These are phyloP conservation scores for Citeromyces hawaiiensis DNA, from an alignment of 1,139 yeast genomes.

Conservation along the genomic window DNA sequence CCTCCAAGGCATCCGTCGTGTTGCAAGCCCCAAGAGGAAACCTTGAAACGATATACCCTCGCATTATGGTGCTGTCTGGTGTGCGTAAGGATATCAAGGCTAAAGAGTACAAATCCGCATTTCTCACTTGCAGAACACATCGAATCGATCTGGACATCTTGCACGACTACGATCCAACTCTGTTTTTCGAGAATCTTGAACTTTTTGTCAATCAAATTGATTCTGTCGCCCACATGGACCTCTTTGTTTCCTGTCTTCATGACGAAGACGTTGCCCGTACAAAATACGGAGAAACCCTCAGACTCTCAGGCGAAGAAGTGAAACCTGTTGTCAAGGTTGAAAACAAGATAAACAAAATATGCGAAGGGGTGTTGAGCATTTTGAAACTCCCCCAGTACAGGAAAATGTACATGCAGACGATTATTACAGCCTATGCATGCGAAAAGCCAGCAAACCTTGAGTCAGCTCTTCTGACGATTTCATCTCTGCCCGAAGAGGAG, in stretches of 20 bases:
- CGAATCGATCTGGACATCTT: slow-evolving; percentile 83
- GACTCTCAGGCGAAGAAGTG: slow-evolving; percentile 8
- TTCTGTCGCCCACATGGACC: slow-evolving; percentile 65
- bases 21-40: slow-evolving; percentile 96
- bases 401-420: slow-evolving; percentile 55
- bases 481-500: slow-evolving; percentile 32
- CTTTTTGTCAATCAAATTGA: slow-evolving; percentile 61
- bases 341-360: slow-evolving; percentile 64
- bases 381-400: slow-evolving; percentile 39
- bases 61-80: slow-evolving; percentile 81
- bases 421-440: slow-evolving; percentile 86
- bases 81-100: slow-evolving; percentile 58
- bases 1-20: slow-evolving; percentile 71
- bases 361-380: slow-evolving; percentile 54
- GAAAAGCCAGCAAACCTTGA: slow-evolving; percentile 77
- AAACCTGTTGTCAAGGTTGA: background rate
- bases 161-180: slow-evolving; percentile 72
- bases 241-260: slow-evolving; percentile 74
- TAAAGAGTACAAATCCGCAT: slow-evolving; percentile 55
- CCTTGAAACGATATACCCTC: slow-evolving; percentile 83
- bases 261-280: slow-evolving; percentile 81
- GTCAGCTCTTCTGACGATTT: slow-evolving; percentile 57
- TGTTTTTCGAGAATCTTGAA: slow-evolving; percentile 52
- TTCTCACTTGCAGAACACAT: slow-evolving; percentile 75
- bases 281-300: slow-evolving; percentile 68